phyloP scores from a whole-genome alignment of 1,284 basidiomycete genomes.

The Pterulicium gracile region DNA sequence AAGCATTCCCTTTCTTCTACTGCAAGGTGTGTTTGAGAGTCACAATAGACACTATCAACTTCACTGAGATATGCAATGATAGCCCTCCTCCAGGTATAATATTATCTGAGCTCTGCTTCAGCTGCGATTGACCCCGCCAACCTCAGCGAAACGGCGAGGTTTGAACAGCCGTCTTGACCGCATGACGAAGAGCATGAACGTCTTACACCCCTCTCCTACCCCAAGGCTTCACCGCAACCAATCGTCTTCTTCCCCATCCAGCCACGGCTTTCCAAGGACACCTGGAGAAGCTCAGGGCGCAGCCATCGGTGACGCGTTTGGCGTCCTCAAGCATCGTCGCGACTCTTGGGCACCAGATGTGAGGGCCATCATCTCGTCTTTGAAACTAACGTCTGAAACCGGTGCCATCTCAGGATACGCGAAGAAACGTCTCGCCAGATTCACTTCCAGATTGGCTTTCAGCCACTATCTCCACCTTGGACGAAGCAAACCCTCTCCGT shows the following conservation, averaged over 20 bases:
- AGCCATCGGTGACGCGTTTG: too few relatives aligned
- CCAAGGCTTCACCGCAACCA: slow-evolving; percentile 17
- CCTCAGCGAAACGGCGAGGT: slow-evolving; percentile 32
- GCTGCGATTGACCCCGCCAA: slow-evolving; percentile 25
- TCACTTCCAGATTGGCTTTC: slow-evolving; percentile 37
- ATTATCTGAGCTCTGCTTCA: too few relatives aligned
- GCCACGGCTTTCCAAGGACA: slow-evolving; percentile 28
- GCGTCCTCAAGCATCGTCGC: too few relatives aligned
- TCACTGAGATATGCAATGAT: slow-evolving; percentile 1
- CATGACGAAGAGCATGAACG: slow-evolving; percentile 49
- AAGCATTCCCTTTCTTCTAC: too few relatives aligned
- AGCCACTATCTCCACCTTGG: slow-evolving; percentile 28
- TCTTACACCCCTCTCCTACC: slow-evolving; percentile 21
- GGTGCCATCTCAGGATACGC: too few relatives aligned
- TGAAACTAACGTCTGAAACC: too few relatives aligned
- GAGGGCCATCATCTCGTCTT: too few relatives aligned
- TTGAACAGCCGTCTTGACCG: slow-evolving; percentile 51
- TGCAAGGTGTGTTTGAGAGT: too few relatives aligned
- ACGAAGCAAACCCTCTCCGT: slow-evolving; percentile 32
- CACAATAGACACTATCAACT: neutral
- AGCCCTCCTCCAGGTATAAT: too few relatives aligned
- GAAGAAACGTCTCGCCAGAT: slow-evolving; percentile 7
- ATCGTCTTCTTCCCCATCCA: slow-evolving; percentile 34
- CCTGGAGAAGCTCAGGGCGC: slow-evolving; percentile 30
- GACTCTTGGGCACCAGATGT: too few relatives aligned